Base-by-base conservation (phyloP, 805 yeast species). In the Yamadazyma paraphyllophila region DNA sequence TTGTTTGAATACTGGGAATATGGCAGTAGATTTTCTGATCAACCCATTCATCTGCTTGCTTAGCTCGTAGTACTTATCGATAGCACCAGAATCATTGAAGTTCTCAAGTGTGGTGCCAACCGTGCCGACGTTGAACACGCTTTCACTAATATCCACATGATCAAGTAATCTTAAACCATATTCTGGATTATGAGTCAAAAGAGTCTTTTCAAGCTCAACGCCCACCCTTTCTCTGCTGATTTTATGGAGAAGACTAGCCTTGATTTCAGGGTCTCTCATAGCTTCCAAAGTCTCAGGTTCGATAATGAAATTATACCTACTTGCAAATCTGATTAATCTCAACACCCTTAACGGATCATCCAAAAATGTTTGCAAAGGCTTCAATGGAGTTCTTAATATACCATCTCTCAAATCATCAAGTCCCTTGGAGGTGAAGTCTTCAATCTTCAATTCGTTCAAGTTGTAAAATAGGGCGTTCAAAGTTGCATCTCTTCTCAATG, bases 291-390 rank as follows among this genome's bases (percentile, higher is more conserved):
- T 80, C 0, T 73, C 76, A 0, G 61, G 55, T 7, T 83, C 95
- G 27, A 94, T 76, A 1, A 54, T 55, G 59, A 91, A 94, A 39
- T 80, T 73, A 58, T 85, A 88, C 46, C 88, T 79, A 29, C 88
- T 75, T 0, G 96, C 94, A 69, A 94, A 94, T 53, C 99, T 71
- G 24, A 94, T 78, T 46, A 94, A 67, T 50, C 99, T 74, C 46
- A 94, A 65, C 1, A 92, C 94, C 48, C 99, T 76, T 48, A 94
- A 74, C 1, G 99, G 99, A 63, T 94, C 99, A 60, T 94, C 99
- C 39, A 83, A 58, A 57, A 94, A 94, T 1, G 99, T 94, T 57
- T 85, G 81, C 34, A 75, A 61, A 4, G 99, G 96, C 26, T 81
- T 83, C 43, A 94, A 71, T 0, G 99, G 99, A 0, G 99, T 94